Base-by-base conservation (phyloP, 164 flowering plant species). In the Magnolia officinalis region DNA sequence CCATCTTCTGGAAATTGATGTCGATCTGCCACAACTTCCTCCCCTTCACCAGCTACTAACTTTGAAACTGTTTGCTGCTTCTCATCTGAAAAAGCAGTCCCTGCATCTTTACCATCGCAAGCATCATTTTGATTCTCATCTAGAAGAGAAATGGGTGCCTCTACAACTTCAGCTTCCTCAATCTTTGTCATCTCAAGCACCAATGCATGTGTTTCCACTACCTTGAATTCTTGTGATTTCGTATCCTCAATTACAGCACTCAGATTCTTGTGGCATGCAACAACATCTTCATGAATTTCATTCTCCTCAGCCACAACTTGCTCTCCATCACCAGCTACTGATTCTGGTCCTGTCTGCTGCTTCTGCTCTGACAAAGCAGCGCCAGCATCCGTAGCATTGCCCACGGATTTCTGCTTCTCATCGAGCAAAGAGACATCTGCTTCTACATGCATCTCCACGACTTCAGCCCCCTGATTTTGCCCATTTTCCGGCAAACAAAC, bases 401-500 rank as follows among this genome's bases (percentile, higher is more conserved):
- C 24, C 13, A 23, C 69, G 2, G 69, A 10, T 21, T 66, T 66
- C 13, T 66, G 69, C 69, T 66, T 66, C 69, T 66, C 69, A 66
- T 24, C 16, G 2, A 66, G 11, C 13, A 23, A 14, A 21, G 16
- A 11, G 6, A 66, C 24, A 66, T 26, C 37, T 14, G 69, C 26
- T 23, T 24, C 69, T 9, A 23, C 2, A 31, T 11, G 61, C 11
- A 55, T 55, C 61, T 55, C 61, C 18, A 14, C 61, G 18, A 14
- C 61, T 55, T 55, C 61, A 55, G 61, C 0, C 16, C 66, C 75
- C 2, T 11, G 59, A 20, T 50, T 21, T 59, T 61, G 64, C 51
- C 64, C 70, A 74, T 68, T 69, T 19, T 58, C 74, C 51, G 7
- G 71, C 70, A n/a, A 14, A 50, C 37, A 20, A 74, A 29, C 71